Evolutionary conservation across 352 stramenopile species (phyloP).

Genomic region (Pythium oligandrum): DNA sequence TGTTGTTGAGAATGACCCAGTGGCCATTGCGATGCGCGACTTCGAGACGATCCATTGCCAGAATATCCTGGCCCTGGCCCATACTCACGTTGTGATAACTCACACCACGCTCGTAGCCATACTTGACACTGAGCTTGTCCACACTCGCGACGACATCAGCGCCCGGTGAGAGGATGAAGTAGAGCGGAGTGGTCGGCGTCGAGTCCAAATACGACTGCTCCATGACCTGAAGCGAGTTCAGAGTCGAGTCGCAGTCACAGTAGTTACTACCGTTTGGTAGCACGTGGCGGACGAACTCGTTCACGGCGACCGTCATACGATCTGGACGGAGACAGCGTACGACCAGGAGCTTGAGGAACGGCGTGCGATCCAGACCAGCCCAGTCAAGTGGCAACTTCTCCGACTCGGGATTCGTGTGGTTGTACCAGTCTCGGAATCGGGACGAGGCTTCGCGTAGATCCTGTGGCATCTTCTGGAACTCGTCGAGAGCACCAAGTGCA

Average conservation of each 20-base stretch:
- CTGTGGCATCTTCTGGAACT: constrained; percentile 96
- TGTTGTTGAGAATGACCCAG: constrained; percentile 98
- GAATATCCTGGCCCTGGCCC: constrained; percentile 95
- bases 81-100: constrained; percentile 98
- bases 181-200: constrained; percentile 93
- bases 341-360: constrained; percentile 96
- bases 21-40: constrained; percentile 94
- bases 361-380: constrained; percentile 92
- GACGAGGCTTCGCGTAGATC: constrained; percentile 94
- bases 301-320: constrained; percentile 93
- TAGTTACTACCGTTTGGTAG: constrained; percentile 93
- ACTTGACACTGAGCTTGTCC: constrained; percentile 93
- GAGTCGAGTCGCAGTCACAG: constrained; percentile 94
- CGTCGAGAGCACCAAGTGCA: constrained; percentile 89
- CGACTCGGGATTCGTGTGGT: constrained; percentile 92
- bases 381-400: constrained; percentile 98
- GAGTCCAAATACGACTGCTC: constrained; percentile 94
- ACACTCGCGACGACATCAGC: constrained; percentile 95
- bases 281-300: constrained; percentile 92
- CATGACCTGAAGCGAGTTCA: constrained; percentile 95
- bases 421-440: constrained; percentile 98
- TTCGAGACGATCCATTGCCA: constrained; percentile 94
- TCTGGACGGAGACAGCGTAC: constrained; percentile 92
- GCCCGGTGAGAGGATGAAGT: constrained; percentile 95
- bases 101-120: constrained; percentile 94